Evolutionary conservation across 768 basidiomycete genomes (phyloP).

Genomic region (Hydnomerulius pinastri): DNA sequence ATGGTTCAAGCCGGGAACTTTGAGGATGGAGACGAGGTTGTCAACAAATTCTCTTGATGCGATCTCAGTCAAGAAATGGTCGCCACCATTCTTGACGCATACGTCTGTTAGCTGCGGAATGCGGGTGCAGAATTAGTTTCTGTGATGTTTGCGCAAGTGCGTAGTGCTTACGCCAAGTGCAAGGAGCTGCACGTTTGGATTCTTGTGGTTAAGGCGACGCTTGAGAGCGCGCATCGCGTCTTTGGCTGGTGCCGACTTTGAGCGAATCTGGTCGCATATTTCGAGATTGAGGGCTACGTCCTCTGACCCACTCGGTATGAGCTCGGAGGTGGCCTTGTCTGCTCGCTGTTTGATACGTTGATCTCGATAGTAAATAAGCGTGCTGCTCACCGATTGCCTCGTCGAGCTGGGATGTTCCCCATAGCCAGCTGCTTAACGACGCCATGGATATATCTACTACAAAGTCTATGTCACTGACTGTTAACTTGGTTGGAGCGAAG

Average conservation of each 20-base stretch:
- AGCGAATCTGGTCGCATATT: conserved; percentile 95
- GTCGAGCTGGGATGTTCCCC: conserved; percentile 83
- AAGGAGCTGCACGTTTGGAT: conserved; percentile 91
- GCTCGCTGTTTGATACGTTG: conserved; percentile 15
- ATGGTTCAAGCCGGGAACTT: conserved; percentile 70
- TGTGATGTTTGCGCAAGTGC: background rate
- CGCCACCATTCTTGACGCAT: conserved; percentile 97
- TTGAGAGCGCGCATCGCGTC: conserved; percentile 89
- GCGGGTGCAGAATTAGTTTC: conserved; percentile 3
- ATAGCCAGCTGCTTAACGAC: conserved; percentile 67
- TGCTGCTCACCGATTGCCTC: conserved; percentile 71
- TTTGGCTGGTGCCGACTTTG: conserved; percentile 82
- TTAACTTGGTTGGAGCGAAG: too few relatives aligned
- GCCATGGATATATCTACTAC: conserved; percentile 42
- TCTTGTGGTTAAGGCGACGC: conserved; percentile 86
- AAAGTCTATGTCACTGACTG: too few relatives aligned
- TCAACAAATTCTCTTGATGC: conserved; percentile 92
- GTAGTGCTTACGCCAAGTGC: conserved; percentile 72
- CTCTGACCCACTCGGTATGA: conserved; percentile 78
- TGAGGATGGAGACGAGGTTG: conserved; percentile 87
- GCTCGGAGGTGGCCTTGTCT: conserved; percentile 96
- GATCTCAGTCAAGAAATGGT: conserved; percentile 82
- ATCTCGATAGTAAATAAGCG: background rate
- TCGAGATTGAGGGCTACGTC: conserved; percentile 94
- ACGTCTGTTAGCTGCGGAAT: conserved; percentile 76